Evolutionary conservation across 768 basidiomycete species (phyloP).

Genomic region (Suillus alpinus): DNA sequence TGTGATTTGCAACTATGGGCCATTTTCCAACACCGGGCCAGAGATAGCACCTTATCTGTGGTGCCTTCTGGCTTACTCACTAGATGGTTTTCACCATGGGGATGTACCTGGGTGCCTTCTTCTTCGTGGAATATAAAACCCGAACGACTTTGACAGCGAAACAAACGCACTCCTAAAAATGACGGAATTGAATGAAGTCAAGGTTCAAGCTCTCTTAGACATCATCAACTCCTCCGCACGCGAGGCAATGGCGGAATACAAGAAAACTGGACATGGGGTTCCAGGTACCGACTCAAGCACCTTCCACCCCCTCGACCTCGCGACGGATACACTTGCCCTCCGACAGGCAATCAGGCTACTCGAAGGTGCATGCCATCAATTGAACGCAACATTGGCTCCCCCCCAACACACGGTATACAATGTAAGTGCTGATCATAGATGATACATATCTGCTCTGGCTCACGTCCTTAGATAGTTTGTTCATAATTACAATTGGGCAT

Average conservation of each 20-base stretch:
- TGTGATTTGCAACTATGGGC: too few species aligned
- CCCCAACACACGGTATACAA: constrained; percentile 26
- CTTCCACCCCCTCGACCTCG: constrained; percentile 22
- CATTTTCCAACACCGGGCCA: too few species aligned
- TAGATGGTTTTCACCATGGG: too few species aligned
- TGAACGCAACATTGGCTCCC: constrained; percentile 24
- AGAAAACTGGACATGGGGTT: constrained; percentile 19
- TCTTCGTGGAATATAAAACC: background rate
- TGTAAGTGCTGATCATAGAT: constrained; percentile 11
- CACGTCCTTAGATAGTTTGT: constrained; percentile 6
- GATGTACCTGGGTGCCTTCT: background rate
- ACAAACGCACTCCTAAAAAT: background rate
- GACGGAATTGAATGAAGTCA: constrained; percentile 13
- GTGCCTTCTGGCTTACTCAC: too few species aligned
- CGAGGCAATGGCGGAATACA: constrained; percentile 25
- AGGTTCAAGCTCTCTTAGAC: constrained; percentile 28
- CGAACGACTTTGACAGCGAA: background rate
- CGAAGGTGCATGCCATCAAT: constrained; percentile 27
- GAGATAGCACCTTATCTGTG: too few species aligned
- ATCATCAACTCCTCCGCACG: constrained; percentile 30
- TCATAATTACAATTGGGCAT: constrained; percentile 25
- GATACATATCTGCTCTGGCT: background rate
- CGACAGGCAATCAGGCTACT: constrained; percentile 26
- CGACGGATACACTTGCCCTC: constrained; percentile 15
- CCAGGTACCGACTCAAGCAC: constrained; percentile 20